Percentiles rank a stretch among this genome's conserved stretches.
These are phyloP conservation scores for Dactylonectria estremocensis DNA, from an alignment of 2,329 filamentous ascomycete genomes.

Conservation along the genomic window DNA sequence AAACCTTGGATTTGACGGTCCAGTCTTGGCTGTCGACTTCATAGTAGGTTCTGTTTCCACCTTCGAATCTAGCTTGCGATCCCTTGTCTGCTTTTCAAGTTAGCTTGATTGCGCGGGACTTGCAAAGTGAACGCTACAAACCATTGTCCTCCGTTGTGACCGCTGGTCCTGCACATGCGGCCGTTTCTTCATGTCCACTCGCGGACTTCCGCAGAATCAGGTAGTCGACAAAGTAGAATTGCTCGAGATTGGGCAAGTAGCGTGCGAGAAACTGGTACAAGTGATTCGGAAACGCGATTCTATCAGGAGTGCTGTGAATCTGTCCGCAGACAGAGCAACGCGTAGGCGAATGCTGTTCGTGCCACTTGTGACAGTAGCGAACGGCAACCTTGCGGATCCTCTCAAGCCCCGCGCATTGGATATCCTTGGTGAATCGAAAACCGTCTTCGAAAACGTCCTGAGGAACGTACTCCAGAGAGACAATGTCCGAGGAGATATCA, in stretches of 20 bases:
- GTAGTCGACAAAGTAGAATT: slow-evolving; percentile 63
- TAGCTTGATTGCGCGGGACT: slow-evolving; percentile 13
- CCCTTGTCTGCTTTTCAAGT: slow-evolving; percentile 25
- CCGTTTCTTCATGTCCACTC: background rate
- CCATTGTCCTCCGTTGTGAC: slow-evolving; percentile 10
- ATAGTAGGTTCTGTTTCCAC: slow-evolving; percentile 49
- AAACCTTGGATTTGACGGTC: slow-evolving; percentile 54
- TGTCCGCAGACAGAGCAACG: slow-evolving; percentile 55
- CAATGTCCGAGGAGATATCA: slow-evolving; percentile 48
- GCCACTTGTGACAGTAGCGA: slow-evolving; percentile 61
- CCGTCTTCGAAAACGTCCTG: slow-evolving; percentile 46
- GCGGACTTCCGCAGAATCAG: slow-evolving; percentile 53
- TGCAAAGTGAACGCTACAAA: slow-evolving; percentile 15
- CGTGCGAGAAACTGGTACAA: slow-evolving; percentile 61
- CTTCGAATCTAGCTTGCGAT: slow-evolving; percentile 33
- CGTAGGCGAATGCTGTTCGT: slow-evolving; percentile 44
- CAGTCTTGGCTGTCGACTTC: slow-evolving; percentile 54
- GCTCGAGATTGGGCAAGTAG: slow-evolving; percentile 58
- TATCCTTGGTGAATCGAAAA: slow-evolving; percentile 45
- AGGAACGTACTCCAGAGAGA: slow-evolving; percentile 56
- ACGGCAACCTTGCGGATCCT: slow-evolving; percentile 59
- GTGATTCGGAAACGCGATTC: slow-evolving; percentile 55
- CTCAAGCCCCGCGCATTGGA: slow-evolving; percentile 50
- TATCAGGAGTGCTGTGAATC: slow-evolving; percentile 46
- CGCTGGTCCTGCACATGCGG: background rate